Evolutionary conservation across 768 basidiomycete genomes (phyloP).

Genomic region (Trametes punicea): DNA sequence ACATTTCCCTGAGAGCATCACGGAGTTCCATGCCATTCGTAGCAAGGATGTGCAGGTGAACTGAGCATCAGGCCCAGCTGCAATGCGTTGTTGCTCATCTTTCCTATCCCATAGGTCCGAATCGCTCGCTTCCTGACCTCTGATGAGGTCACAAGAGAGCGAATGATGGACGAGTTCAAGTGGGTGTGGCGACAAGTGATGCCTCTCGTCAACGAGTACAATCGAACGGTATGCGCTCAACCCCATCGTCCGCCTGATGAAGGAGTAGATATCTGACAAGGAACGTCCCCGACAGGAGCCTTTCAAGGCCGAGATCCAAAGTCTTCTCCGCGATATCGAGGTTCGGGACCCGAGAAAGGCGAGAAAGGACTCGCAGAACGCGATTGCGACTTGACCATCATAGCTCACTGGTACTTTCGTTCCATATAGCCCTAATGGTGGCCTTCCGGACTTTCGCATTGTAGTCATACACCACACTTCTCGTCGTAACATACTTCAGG

Average conservation of each 20-base stretch:
- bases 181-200: constrained; percentile 52
- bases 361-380: background rate
- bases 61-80: background rate
- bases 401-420: background rate
- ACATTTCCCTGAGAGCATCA: constrained; percentile 31
- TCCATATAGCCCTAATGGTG: background rate
- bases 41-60: constrained; percentile 35
- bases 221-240: constrained; percentile 37
- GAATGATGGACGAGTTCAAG: constrained; percentile 43
- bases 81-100: background rate
- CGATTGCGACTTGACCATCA: background rate
- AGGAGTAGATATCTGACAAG: background rate
- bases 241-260: background rate
- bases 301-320: constrained; percentile 10
- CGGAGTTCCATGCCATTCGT: constrained; percentile 30
- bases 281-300: background rate
- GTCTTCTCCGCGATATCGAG: constrained; percentile 8
- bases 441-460: background rate
- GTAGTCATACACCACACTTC: background rate
- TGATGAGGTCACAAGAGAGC: constrained; percentile 37
- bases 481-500: background rate
- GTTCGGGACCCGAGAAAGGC: constrained; percentile 19
- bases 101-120: constrained; percentile 33
- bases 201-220: constrained; percentile 40
- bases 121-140: constrained; percentile 44